phyloP scores from a whole-genome alignment of 345 rosid genomes.

The Ceriops decandra region DNA sequence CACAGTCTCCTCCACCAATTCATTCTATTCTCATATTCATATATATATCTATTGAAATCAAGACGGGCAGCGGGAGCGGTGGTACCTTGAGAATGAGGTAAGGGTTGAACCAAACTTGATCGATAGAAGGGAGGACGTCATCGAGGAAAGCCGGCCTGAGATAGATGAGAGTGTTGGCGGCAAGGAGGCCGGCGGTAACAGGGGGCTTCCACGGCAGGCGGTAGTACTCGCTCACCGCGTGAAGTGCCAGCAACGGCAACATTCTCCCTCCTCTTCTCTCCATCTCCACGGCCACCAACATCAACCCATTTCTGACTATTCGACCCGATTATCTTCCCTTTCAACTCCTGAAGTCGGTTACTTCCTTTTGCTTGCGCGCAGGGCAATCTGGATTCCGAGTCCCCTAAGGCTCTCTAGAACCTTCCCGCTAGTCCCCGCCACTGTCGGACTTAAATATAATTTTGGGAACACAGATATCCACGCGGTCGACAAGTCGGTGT shows the following conservation, averaged over 20 bases:
- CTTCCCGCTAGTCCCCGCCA: no score
- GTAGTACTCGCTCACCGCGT: conserved; percentile 65
- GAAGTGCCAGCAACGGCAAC: conserved; percentile 73
- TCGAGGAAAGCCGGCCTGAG: conserved; percentile 64
- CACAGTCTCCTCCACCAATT: no score
- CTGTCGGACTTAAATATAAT: no score
- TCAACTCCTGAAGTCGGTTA: no score
- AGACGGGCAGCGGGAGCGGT: neutral
- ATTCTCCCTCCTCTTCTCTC: conserved; percentile 49
- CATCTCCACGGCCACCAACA: conserved; percentile 1
- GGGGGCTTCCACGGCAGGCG: conserved; percentile 89
- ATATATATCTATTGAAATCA: neutral
- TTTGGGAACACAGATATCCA: no score
- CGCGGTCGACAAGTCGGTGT: no score
- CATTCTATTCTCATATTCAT: no score
- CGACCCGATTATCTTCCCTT: neutral
- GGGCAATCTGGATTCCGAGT: neutral
- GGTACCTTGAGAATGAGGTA: conserved; percentile 79
- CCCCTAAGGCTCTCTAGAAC: no score
- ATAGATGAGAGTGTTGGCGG: conserved; percentile 70
- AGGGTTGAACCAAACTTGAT: conserved; percentile 80
- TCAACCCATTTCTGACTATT: neutral
- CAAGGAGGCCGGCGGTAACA: conserved; percentile 75
- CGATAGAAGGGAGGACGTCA: conserved; percentile 56
- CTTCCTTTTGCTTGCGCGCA: neutral